A percentile compares a stretch with the other conserved stretches of the same genome.
Conservation (phyloP, 2,329 filamentous ascomycete species). For the Teratosphaeria viscida region DNA sequence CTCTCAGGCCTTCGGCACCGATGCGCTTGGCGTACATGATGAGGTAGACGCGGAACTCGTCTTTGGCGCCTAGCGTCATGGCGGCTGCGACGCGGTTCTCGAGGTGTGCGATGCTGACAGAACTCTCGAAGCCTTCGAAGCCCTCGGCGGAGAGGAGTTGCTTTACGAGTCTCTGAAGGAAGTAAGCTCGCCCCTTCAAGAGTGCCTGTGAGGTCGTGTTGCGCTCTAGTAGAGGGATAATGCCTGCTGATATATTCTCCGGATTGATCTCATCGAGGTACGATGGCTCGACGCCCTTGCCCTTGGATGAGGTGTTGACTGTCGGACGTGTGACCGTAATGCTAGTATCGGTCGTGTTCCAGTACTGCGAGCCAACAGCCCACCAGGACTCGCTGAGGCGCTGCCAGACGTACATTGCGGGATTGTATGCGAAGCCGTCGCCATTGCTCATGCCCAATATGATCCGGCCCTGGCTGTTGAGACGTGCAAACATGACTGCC, state of each 20-base stretch:
- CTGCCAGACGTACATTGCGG: slow-evolving; percentile 83
- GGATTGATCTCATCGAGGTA: slow-evolving; percentile 40
- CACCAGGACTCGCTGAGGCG: slow-evolving; percentile 95
- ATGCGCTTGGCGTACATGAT: slow-evolving; percentile 96
- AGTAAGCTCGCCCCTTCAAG: slow-evolving; percentile 82
- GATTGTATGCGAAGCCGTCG: slow-evolving; percentile 84
- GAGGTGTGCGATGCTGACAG: slow-evolving; percentile 83
- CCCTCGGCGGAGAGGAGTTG: slow-evolving; percentile 77
- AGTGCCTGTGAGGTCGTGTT: slow-evolving; percentile 91
- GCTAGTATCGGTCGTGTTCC: slow-evolving; percentile 93
- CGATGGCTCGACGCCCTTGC: slow-evolving; percentile 6
- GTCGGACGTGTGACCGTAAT: slow-evolving; percentile 66
- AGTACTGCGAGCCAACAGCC: slow-evolving; percentile 95
- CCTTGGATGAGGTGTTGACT: slow-evolving; percentile 46
- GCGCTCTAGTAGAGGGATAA: slow-evolving; percentile 85
- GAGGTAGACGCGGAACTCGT: slow-evolving; percentile 91
- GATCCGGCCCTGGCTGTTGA: slow-evolving; percentile 79
- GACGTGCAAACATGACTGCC: slow-evolving; percentile 77
- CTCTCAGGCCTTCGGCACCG: slow-evolving; percentile 74
- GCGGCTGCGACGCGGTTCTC: slow-evolving; percentile 91
- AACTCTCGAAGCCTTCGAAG: slow-evolving; percentile 83
- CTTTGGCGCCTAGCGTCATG: slow-evolving; percentile 69
- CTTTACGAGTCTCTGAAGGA: slow-evolving; percentile 85
- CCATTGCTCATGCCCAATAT: slow-evolving; percentile 89
- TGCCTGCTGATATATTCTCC: slow-evolving; percentile 68